Conservation (phyloP, 306 rosid genomes). For the apple (Malus domestica) region ASM211411v1 NC_041795.1:24516501-24517000, state of each 20-base stretch:
- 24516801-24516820: not conserved
- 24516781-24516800: not conserved
- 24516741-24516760: not conserved
- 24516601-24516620: conserved; percentile 98
- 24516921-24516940: not conserved
- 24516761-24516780: not conserved
- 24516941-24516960: not conserved
- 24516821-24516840: not conserved
- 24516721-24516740: not conserved
- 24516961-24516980: not conserved
- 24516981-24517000: not conserved
- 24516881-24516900: not conserved
- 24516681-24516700: not conserved
- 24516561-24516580: conserved; percentile 94
- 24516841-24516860: not conserved
- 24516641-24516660: not conserved
- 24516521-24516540: conserved; percentile 95
- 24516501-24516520: conserved; percentile 94
- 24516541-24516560: conserved; percentile 91
- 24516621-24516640: conserved; percentile 64
- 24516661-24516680: not conserved
- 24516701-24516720: not conserved
- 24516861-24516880: not conserved
- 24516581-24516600: conserved; percentile 86
- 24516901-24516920: not conserved